Conservation (phyloP, 2,329 filamentous ascomycete genomes). For the Drechslerella coelobrocha region DNA sequence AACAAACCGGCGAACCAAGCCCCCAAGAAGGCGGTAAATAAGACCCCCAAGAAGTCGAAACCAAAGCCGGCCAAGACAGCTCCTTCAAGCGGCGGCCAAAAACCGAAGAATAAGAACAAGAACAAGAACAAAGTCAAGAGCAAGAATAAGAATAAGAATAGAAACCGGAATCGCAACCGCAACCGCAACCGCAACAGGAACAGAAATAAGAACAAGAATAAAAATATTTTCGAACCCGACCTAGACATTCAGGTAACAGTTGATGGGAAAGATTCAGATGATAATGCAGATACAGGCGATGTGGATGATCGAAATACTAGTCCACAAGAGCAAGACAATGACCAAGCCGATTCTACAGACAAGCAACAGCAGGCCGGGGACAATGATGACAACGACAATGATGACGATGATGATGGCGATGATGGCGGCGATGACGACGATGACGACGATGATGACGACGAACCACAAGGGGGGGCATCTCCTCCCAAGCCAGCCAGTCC, state of each 20-base stretch:
- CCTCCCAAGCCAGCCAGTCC: no score
- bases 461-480: no score
- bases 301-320: not conserved
- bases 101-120: no score
- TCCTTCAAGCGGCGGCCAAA: no score
- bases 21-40: no score
- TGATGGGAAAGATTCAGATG: not conserved
- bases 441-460: no score
- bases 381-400: not conserved
- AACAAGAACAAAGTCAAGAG: no score
- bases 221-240: not conserved
- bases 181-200: not conserved
- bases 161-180: not conserved
- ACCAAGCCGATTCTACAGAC: not conserved
- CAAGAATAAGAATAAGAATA: no score
- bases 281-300: not conserved
- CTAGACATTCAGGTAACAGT: not conserved
- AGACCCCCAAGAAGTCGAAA: no score
- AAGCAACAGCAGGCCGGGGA: not conserved
- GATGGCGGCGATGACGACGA: not conserved
- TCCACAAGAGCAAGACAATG: not conserved
- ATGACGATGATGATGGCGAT: not conserved
- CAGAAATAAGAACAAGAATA: not conserved
- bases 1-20: no score
- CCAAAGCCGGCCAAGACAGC: no score